Percentiles rank a stretch among this genome's conserved stretches.
phyloP scores from a whole-genome alignment of 2,329 filamentous ascomycete genomes.

The Ceratocystis huliohia region DNA sequence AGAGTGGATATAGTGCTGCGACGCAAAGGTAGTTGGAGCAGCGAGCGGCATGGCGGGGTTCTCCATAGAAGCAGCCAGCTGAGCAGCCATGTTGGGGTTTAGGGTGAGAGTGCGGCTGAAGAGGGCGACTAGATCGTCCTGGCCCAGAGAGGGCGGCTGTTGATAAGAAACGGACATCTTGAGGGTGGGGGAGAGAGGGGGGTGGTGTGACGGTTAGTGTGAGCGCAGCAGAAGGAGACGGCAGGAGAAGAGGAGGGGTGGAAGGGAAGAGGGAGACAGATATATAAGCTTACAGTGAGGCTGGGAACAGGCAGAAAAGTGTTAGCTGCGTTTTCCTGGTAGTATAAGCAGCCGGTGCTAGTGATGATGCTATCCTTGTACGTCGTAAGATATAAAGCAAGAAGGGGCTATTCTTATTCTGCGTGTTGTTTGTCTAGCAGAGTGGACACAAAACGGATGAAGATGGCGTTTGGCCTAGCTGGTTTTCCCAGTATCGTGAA shows the following conservation, averaged over 20 bases:
- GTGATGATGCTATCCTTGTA: too few species aligned
- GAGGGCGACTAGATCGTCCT: slow-evolving; percentile 19
- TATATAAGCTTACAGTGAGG: not conserved
- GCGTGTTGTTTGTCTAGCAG: too few species aligned
- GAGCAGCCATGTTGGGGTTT: slow-evolving; percentile 16
- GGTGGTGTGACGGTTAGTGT: not conserved
- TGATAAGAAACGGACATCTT: slow-evolving; percentile 19
- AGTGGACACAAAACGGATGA: not conserved
- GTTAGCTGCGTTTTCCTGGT: too few species aligned
- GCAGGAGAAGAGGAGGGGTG: not conserved
- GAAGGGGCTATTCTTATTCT: too few species aligned
- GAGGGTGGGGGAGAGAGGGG: not conserved
- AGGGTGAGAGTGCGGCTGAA: slow-evolving; percentile 18
- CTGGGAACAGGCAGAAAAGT: not conserved
- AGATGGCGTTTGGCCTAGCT: not conserved
- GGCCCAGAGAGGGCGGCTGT: slow-evolving; percentile 5
- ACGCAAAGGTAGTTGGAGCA: slow-evolving; percentile 10
- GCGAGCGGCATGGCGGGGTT: slow-evolving; percentile 16
- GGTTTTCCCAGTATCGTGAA: not conserved
- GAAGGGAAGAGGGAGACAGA: not conserved
- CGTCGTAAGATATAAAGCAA: too few species aligned
- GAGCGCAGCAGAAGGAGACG: not conserved
- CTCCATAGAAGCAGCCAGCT: slow-evolving; percentile 15
- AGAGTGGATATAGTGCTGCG: slow-evolving; percentile 13
- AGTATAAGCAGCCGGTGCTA: too few species aligned